A percentile compares a stretch with the other conserved stretches of the same genome.
phyloP scores from a whole-genome alignment of 257 asterid species.

The Ophiorrhiza pumila region DNA sequence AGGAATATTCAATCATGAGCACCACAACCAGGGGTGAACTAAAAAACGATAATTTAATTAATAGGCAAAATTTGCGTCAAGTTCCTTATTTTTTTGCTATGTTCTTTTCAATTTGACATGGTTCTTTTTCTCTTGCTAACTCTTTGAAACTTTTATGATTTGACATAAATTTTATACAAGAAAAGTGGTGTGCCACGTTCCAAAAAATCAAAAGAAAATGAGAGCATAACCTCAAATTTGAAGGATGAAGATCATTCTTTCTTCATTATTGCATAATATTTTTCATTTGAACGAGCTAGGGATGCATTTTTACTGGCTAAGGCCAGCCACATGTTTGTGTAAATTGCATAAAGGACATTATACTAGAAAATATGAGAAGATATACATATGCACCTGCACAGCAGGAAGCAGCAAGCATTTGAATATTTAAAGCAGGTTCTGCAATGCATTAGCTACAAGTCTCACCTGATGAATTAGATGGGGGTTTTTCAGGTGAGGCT shows the following conservation, averaged over 20 bases:
- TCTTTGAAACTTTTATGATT: background rate
- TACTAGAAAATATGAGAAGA: background rate
- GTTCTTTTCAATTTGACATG: background rate
- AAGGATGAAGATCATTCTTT: background rate
- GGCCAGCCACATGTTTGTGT: background rate
- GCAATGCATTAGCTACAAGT: slow-evolving; percentile 14
- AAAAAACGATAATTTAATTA: background rate
- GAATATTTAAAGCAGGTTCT: background rate
- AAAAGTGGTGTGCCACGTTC: background rate
- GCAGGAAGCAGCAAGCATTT: background rate
- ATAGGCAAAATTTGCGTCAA: background rate
- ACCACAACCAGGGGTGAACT: background rate
- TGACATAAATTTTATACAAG: background rate
- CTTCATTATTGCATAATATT: background rate
- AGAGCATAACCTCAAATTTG: background rate
- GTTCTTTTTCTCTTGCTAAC: background rate
- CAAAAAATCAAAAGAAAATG: background rate
- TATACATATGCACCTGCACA: background rate
- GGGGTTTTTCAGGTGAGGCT: slow-evolving; percentile 38
- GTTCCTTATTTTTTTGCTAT: background rate
- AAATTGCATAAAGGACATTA: background rate
- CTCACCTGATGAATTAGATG: slow-evolving; percentile 67
- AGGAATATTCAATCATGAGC: background rate
- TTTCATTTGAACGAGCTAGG: background rate
- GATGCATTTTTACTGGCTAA: background rate